Conservation (phyloP, 805 yeast species). For the Starmerella sp. region DNA sequence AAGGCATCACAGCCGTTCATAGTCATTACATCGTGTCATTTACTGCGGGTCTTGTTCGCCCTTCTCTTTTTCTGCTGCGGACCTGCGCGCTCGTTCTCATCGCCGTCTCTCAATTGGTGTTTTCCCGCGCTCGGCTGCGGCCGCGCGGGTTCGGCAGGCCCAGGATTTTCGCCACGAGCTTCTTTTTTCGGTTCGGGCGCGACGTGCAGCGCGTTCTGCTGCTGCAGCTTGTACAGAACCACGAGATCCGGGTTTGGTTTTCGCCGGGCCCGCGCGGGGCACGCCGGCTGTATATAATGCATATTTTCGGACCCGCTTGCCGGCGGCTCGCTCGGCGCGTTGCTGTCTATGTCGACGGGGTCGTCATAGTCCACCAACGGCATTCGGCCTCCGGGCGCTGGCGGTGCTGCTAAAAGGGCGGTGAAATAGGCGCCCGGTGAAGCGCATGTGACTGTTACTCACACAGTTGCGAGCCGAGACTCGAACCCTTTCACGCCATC, state of each 20-base stretch:
- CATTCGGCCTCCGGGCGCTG: neutral
- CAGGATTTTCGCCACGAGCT: neutral
- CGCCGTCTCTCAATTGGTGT: neutral
- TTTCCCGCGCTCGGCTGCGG: neutral
- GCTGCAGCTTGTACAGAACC: slow-evolving; percentile 14
- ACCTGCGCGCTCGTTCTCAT: neutral
- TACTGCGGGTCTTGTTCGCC: neutral
- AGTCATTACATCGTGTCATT: neutral
- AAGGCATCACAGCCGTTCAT: too few relatives aligned
- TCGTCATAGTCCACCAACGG: neutral
- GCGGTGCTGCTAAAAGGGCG: too few relatives aligned
- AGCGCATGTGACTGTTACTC: slow-evolving; percentile 1
- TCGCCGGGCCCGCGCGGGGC: slow-evolving; percentile 10
- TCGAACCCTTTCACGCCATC: neutral
- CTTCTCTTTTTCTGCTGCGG: neutral
- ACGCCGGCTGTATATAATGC: slow-evolving; percentile 11
- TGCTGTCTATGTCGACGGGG: neutral
- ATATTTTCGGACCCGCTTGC: neutral
- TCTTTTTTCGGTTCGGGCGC: too few relatives aligned
- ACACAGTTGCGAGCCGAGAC: neutral
- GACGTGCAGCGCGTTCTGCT: neutral
- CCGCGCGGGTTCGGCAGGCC: too few relatives aligned
- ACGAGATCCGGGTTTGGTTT: slow-evolving; percentile 9
- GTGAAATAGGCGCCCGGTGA: too few relatives aligned
- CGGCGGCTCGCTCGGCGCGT: neutral